Evolutionary conservation across 73 alveolate genomes (phyloP), one percentile per base, ranked within the genome.

Genomic region (Paramecium tetraurelia): DNA sequence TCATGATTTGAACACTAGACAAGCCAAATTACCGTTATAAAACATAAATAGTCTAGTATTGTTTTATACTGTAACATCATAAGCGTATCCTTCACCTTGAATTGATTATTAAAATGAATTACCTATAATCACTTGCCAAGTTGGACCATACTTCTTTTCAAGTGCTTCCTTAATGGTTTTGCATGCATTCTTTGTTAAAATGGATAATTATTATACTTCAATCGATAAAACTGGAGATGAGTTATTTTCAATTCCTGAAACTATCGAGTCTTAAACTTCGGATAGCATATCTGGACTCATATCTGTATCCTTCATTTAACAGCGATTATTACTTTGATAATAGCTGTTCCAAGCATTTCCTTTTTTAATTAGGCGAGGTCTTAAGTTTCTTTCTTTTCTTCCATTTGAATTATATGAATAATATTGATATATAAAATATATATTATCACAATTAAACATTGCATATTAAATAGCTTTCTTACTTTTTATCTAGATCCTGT

Each of bases 11-110:
- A 86, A 86, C 14, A 86, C 86, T 77, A 86, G 63, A 63, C 84
- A 72, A 59, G 93, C 93, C 38, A 86, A 86, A 63, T 86, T 86
- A 40, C 93, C 93, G 43, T 86, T 86, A 77, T 86, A 86, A 40
- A 86, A 86, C 93, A 86, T 86, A 86, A 86, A 86, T 59, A 86
- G 58, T 59, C 84, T 63, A 20, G 93, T 86, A 86, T 86, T 58
- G 71, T 86, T 86, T 63, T 86, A 24, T 8, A 86, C 93, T 36
- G 93, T 86, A 58, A 86, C 93, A 63, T 86, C 93, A 24, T 86
- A 86, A 63, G 93, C 93, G 36, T 86, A 86, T 59, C 93, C 93
- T 44, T 86, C 93, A 20, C 93, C 93, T 86, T 59, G 38, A 7
- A 14, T 59, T 86, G 14, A 58, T 59, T 7, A 36, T 29, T 1